Base-by-base conservation (phyloP, 2,329 filamentous ascomycete species). In the Aspergillus sp. region DNA sequence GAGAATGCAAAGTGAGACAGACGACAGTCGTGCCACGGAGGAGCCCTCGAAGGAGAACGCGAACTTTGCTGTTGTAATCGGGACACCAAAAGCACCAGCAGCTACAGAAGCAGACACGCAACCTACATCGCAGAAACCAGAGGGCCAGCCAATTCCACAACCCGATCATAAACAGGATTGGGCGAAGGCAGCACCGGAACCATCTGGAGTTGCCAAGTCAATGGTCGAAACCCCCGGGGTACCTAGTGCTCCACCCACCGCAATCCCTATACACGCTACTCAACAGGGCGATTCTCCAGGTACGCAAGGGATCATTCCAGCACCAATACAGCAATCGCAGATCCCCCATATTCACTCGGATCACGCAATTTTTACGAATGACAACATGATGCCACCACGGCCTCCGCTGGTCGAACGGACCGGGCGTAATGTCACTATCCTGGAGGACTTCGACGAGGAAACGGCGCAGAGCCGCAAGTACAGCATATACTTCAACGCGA, bases 401-500 rank as follows among this genome's bases (percentile, higher is more conserved):
- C 55, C 55, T 29, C 49, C 57, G 34, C 47, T 63, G 10, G 63
- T 68, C 40, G 68, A 67, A 47, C 57, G 72, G 17, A 69, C 70
- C 7, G 69, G 71, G 12, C 68, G 74, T 17, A 72, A 72, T 33
- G 63, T 78, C 7, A 62, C 78, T 4, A 71, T 75, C 32, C 64
- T 83, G 8, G 64, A 73, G 44, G 66, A 71, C 30, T 74, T 78
- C 47, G 68, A 74, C 33, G 60, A 69, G 28, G 68, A 69, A 43
- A 67, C 71, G 31, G 69, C 70, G 35, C 68, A 73, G 32, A 61
- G 68, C 27, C 68, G 64, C 37, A 57, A 75, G 38, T 70, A 66
- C 26, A 69, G 68, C 41, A 67, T 77, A 24, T 66, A 78, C 32
- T 72, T 77, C 44, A 69, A 69, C 37, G 58, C 64, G 37, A 72